Evolutionary conservation across 2,329 filamentous ascomycete species (phyloP), one percentile per base, ranked within the genome.

Genomic region (Ceratocystis cubensis): DNA sequence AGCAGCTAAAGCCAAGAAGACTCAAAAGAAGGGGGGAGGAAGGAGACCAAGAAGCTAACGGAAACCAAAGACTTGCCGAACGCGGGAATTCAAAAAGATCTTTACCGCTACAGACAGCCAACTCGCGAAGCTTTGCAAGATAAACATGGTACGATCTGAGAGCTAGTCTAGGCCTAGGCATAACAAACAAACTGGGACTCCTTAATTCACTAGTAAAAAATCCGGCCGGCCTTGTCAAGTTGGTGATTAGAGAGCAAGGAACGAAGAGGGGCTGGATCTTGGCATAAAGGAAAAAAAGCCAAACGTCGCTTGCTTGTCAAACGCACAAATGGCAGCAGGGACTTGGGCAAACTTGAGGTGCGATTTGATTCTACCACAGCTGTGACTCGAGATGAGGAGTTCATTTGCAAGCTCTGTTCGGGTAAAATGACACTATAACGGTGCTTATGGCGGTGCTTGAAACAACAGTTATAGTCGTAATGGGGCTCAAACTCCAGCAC

Each of bases 251-350:
- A n/a, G 17, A 48, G 17, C n/a, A 22, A 50, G 46, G 46, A 22
- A 50, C 13, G 25, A 22, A 28, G 30, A 17, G 53, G 53, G 53
- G 53, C 53, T 57, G 53, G 53, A 57, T 57, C 53, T 57, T 57
- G 53, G 53, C 53, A 28, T 17, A 17, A 13, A 25, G 25, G 25
- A 30, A 57, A 4, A 37, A 37, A 10, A 50, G n/a, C 3, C 20
- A 57, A 30, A 17, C 53, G 28, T 17, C 46, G 46, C 46, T 28
- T 57, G 25, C 53, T 57, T 57, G 53, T 57, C 53, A 57, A 30
- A 8, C 17, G 22, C 22, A 15, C 53, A 28, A 22, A 57, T 30
- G 17, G 8, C 53, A 5, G 5, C 10, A 30, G 46, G n/a, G 22
- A 57, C 53, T 22, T 17, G 53, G n/a, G 53, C 17, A 5, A 41